These are phyloP conservation scores for Achlya hypogyna DNA, from an alignment of 352 stramenopile species.

Conservation along the genomic window DNA sequence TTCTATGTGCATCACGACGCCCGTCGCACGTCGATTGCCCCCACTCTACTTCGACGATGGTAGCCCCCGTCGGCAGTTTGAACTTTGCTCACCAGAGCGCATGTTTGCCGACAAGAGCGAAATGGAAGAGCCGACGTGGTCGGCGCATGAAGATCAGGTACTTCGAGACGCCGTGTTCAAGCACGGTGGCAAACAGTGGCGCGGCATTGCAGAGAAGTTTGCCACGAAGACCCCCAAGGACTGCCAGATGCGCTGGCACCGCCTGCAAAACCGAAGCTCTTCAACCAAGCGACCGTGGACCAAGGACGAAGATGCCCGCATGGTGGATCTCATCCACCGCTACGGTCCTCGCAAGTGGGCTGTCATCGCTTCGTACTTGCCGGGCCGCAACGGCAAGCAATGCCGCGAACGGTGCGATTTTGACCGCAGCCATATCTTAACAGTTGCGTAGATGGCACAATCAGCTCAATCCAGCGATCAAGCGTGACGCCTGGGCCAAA, in stretches of 20 bases:
- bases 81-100: no score
- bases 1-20: no score
- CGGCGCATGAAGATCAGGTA: conserved; percentile 44
- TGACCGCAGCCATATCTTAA: neutral
- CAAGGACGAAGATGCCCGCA: conserved; percentile 44
- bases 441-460: conserved; percentile 63
- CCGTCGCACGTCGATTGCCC: no score
- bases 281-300: conserved; percentile 53
- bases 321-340: conserved; percentile 45
- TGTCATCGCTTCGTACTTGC: conserved; percentile 25
- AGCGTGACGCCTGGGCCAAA: conserved; percentile 61
- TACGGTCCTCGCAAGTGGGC: conserved; percentile 66
- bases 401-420: conserved; percentile 21
- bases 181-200: conserved; percentile 76
- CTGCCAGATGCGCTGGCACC: conserved; percentile 61
- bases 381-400: conserved; percentile 19
- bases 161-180: conserved; percentile 60
- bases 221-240: conserved; percentile 33
- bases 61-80: no score
- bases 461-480: conserved; percentile 69
- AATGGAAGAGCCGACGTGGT: neutral
- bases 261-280: conserved; percentile 44
- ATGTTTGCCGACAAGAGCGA: neutral
- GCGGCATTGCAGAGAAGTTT: conserved; percentile 47
- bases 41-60: no score